Base-by-base conservation (phyloP, 108 stramenopile species). In the Nitzschia inconspicua region DNA sequence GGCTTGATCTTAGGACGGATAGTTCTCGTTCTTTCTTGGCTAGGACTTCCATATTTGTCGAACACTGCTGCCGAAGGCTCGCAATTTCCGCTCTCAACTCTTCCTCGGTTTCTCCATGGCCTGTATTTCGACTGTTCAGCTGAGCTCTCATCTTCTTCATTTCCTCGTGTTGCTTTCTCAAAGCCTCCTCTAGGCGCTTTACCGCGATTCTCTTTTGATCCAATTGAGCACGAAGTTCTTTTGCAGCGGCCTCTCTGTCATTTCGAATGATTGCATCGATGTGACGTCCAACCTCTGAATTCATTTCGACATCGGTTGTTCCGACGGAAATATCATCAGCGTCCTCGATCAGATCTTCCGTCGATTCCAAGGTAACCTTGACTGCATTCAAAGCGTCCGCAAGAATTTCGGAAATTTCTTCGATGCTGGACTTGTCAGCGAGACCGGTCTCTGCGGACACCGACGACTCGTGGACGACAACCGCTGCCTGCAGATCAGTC, bases 1-100 rank as follows among this genome's bases (percentile, higher is more conserved):
- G 56, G 51, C 70, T 76, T n/a, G 61, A 70, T 32, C 71, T 52
- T 29, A 82, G 57, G 6, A 82, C 81, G 1, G 57, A 47, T 2
- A 83, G 53, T 47, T 79, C 83, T 0, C 68, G 67, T 54, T 77
- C 75, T 57, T 84, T 84, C 65, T 77, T 77, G 3, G 66, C 65
- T 22, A 84, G 64, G 0, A 76, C 47, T 55, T 77, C 76, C 60
- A 68, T 48, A 47, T 83, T 78, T 4, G 63, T 66, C 8, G 64
- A 32, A 37, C 60, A 77, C 39, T 77, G 57, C 14, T 60, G 54
- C 10, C 62, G 58, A 22, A 82, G 47, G 20, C 25, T 64, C 23
- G 50, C 14, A 56, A 82, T 70, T 51, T 80, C 74, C 2, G 37
- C 57, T 18, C 44, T 18, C 29, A 80, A 43, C 13, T 57, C 52